Evolutionary conservation across 2,329 filamentous ascomycete species (phyloP).

Genomic region (Raffaelea arxii): DNA sequence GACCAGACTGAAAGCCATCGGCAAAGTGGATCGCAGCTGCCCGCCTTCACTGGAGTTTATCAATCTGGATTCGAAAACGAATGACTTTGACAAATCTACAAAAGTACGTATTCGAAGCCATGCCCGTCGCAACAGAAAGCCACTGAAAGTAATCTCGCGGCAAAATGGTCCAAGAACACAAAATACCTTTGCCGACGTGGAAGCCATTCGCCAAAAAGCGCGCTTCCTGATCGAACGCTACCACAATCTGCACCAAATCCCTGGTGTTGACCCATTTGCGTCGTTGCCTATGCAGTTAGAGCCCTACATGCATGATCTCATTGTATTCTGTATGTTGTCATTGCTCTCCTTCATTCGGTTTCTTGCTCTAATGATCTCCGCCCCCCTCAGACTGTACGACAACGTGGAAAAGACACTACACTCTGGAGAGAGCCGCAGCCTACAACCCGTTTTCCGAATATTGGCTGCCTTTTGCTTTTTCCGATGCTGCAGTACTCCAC

Average conservation of each 20-base stretch:
- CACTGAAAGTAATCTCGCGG: no score
- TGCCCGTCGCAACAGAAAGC: not conserved
- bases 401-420: conserved; percentile 4
- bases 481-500: conserved; percentile 5
- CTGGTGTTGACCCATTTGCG: conserved; percentile 6
- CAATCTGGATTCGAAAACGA: not conserved
- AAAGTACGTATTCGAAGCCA: conserved; percentile 1
- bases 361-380: no score
- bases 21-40: not conserved
- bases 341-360: not conserved
- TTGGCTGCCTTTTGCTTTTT: conserved; percentile 3
- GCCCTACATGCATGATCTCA: conserved; percentile 8
- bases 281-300: not conserved
- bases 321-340: conserved; percentile 1
- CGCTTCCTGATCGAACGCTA: not conserved
- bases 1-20: not conserved
- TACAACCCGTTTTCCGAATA: conserved; percentile 6
- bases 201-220: not conserved
- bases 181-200: not conserved
- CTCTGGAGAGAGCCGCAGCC: conserved; percentile 2
- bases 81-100: not conserved
- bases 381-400: conserved; percentile 1
- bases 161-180: not conserved
- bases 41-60: conserved; percentile 4
- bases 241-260: conserved; percentile 6